Base-by-base conservation (phyloP, 495 filamentous ascomycete genomes). In the Hypoxylon intermedium region DNA sequence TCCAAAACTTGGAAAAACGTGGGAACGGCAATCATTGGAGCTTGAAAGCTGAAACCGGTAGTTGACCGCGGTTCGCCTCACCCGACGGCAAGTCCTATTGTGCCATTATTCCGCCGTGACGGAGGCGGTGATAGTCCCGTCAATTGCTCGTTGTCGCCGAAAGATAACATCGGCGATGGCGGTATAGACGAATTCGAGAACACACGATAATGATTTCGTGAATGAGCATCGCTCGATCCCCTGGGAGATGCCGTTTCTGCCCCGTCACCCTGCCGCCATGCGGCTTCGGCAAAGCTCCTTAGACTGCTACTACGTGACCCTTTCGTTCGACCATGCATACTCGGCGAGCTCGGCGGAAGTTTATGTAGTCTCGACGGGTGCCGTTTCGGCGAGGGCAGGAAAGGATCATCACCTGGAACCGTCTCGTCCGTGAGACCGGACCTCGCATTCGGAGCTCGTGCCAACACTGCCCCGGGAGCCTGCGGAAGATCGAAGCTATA, bases 351-450 rank as follows among this genome's bases (percentile, higher is more conserved):
- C 5, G 74, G 74, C 9, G 73, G 73, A 12, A 72, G 47, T 31
- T 82, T 82, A 53, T 77, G 73, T 9, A 80, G 59, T 15, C 79
- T 70, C 11, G 77, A 78, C 0, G 76, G 63, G 1, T 75, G 68
- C 19, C 73, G 74, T 36, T 68, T 76, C 11, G 75, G 72, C 9
- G 63, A 62, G 7, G 72, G 53, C 16, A 80, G 40, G 58, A 79
- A 82, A 3, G 79, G 76, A 5, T 75, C 74, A 58, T 76, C 79
- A 12, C 79, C 79, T 2, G 76, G 79, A 15, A 82, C 68, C 13
- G 72, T 71, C 55, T 80, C 79, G 46, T 82, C 79, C 6, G 78
- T 80, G 5, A 82, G 68, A 7, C 79, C 79, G 1, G 73, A 71
- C 9, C 77, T 68, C 19, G 79, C 74, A 40, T 82, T 82, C 9